Percentiles rank a stretch among this genome's conserved stretches.
Conservation (phyloP, 805 yeast species). For the Saccharomycopsis lassenensis region DNA sequence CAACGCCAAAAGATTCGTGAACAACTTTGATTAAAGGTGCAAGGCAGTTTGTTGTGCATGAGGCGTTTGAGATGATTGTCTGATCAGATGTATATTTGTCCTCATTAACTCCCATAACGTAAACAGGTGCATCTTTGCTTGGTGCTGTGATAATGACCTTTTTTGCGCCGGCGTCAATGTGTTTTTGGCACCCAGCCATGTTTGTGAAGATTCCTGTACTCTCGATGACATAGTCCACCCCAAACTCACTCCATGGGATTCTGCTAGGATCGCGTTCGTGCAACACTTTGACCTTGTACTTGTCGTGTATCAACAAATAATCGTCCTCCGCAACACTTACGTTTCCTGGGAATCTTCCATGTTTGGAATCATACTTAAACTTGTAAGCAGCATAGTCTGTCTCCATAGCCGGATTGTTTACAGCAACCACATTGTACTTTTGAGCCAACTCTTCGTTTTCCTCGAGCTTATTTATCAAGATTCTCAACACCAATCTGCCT, state of each 20-base stretch:
- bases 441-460: constrained; percentile 1
- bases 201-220: constrained; percentile 93
- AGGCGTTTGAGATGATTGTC: constrained; percentile 79
- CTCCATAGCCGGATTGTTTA: constrained; percentile 61
- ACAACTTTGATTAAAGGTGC: constrained; percentile 90
- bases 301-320: constrained; percentile 43
- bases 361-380: constrained; percentile 69
- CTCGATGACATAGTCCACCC: constrained; percentile 82
- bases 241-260: constrained; percentile 80
- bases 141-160: constrained; percentile 94
- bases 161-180: constrained; percentile 86
- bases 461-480: constrained; percentile 41
- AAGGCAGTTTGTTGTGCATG: constrained; percentile 92
- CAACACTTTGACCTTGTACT: constrained; percentile 29
- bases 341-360: constrained; percentile 51
- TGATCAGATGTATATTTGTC: constrained; percentile 66
- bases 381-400: constrained; percentile 62
- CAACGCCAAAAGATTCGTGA: constrained; percentile 77
- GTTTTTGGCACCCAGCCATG: constrained; percentile 69
- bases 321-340: constrained; percentile 44
- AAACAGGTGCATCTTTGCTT: constrained; percentile 90
- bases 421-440: constrained; percentile 46
- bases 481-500: constrained; percentile 58
- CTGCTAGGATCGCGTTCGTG: constrained; percentile 77
- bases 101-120: constrained; percentile 84